Evolutionary conservation across 768 basidiomycete genomes (phyloP).

Genomic region (Gymnopilus dilepis): DNA sequence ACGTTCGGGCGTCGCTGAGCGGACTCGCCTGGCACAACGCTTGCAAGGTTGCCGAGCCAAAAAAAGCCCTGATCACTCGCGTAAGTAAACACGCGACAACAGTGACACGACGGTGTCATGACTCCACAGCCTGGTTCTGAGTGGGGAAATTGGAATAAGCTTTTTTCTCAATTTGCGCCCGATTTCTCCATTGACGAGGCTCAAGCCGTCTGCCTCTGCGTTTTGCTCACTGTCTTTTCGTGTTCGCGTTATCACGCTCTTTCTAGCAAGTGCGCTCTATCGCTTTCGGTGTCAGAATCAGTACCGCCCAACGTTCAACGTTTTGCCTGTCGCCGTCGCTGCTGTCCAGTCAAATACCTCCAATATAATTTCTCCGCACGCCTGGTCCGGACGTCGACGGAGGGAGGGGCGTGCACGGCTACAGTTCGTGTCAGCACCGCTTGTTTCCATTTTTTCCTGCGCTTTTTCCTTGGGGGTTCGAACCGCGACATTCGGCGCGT

Average conservation of each 20-base stretch:
- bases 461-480: neutral
- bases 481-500: neutral
- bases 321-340: neutral
- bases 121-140: neutral
- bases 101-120: neutral
- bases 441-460: neutral
- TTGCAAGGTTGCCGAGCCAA: neutral
- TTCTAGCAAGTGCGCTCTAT: neutral
- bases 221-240: neutral
- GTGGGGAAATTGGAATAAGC: neutral
- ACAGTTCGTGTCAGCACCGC: neutral
- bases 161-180: neutral
- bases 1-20: neutral
- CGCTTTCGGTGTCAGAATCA: neutral
- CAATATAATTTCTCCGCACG: neutral
- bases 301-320: neutral
- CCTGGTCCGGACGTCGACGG: neutral
- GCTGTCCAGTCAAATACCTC: neutral
- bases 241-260: too few species aligned
- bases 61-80: neutral
- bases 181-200: neutral
- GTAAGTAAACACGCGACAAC: slow-evolving; percentile 1
- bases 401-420: neutral
- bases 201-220: neutral
- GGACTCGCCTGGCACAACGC: too few species aligned